Evolutionary conservation across 2,329 filamentous ascomycete species (phyloP).

Genomic region (Alternaria rosae): DNA sequence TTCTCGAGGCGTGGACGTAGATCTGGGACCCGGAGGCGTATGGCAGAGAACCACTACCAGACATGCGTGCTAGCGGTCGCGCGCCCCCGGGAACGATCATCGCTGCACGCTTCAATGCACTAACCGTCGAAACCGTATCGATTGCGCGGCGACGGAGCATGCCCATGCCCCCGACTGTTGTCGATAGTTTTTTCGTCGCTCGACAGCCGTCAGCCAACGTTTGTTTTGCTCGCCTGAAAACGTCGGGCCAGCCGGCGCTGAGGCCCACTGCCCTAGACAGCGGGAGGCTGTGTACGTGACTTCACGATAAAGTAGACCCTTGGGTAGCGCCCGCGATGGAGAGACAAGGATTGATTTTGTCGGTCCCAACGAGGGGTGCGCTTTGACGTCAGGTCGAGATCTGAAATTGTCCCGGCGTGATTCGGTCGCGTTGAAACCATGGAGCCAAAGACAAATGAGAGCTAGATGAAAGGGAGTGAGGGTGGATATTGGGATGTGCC

Average conservation of each 20-base stretch:
- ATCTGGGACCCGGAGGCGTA: conserved; percentile 1
- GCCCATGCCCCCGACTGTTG: neutral
- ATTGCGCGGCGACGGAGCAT: conserved; percentile 27
- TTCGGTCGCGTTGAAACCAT: conserved; percentile 10
- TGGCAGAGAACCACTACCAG: conserved; percentile 4
- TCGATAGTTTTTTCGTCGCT: conserved; percentile 1
- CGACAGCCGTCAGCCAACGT: neutral
- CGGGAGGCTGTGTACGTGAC: neutral
- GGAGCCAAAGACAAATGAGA: neutral
- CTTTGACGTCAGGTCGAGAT: conserved; percentile 1
- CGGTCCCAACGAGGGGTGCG: conserved; percentile 1
- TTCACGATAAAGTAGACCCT: conserved; percentile 1
- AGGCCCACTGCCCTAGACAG: neutral
- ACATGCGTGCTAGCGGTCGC: neutral
- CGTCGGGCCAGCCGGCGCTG: neutral
- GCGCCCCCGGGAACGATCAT: conserved; percentile 19
- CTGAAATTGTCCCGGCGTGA: conserved; percentile 5
- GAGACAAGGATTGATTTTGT: neutral
- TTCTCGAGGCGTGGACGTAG: neutral
- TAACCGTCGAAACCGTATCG: conserved; percentile 26
- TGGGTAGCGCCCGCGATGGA: conserved; percentile 1
- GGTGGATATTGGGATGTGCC: conserved; percentile 11
- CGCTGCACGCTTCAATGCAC: conserved; percentile 24
- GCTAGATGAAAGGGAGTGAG: conserved; percentile 11
- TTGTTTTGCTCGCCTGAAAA: neutral